Evolutionary conservation across 2,329 filamentous ascomycete genomes (phyloP), one percentile per base, ranked within the genome.

Genomic region (Fusarium sp.): DNA sequence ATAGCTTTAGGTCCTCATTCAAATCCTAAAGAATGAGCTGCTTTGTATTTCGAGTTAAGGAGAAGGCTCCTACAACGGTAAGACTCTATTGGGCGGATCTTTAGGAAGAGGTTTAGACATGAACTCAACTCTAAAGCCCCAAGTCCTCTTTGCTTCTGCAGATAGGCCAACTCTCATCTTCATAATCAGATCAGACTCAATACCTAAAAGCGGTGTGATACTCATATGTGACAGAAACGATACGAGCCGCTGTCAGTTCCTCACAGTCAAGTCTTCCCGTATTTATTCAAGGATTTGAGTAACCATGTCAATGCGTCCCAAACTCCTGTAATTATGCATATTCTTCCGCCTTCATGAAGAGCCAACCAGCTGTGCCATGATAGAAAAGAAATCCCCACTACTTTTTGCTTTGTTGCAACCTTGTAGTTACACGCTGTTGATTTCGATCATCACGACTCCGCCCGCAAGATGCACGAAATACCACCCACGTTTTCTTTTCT

Each of bases 361-460:
- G 16, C 30, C n/a, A 36, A 20, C 16, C 8, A 20, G 40, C 16
- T 23, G n/a, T 37, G 41, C 38, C 16, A 20, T 10, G 33, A 40
- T 38, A 55, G 20, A 31, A 30, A 41, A 55, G 20, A 31, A 30
- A 41, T 15, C 30, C 11, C 23, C 36, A 45, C 47, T 41, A 18
- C 18, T 18, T 23, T 23, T 6, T 23, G 23, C 23, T 23, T 23
- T 23, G 23, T 4, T 40, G 18, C 9, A 20, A 42, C 36, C 49
- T 38, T 51, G 28, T 18, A 56, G 33, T 40, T 51, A 51, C 23
- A 45, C 15, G 23, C 11, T 23, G 50, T 26, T 68, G 60, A 69
- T 69, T 69, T 69, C 34, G 61, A 66, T 69, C 65, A 61, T 53
- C 65, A 34, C 40, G 20, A 66, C 31, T 52, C 56, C 36, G 56